phyloP scores from a whole-genome alignment of 129 eudicot genomes.

The Deinandra increscens region DNA sequence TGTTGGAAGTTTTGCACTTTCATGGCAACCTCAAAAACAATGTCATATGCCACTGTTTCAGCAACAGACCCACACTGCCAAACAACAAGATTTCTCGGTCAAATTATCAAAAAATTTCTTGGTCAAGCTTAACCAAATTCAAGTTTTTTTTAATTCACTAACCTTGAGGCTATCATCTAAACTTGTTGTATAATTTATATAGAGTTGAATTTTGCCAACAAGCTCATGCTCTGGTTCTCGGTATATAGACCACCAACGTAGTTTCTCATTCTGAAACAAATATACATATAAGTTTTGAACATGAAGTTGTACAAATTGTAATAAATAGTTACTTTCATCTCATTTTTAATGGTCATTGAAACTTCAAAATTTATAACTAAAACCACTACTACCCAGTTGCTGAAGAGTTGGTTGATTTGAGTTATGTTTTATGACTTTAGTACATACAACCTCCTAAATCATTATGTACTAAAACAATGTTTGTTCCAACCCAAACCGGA shows the following conservation, averaged over 20 bases:
- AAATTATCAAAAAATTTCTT: conserved; percentile 1
- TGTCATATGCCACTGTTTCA: conserved; percentile 82
- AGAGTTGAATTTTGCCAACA: conserved; percentile 75
- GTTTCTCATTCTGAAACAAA: conserved; percentile 60
- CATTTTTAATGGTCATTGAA: background rate
- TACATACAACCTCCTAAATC: conserved; percentile 1
- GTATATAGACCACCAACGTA: conserved; percentile 83
- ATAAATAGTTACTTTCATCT: background rate
- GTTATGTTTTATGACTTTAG: background rate
- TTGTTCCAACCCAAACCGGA: background rate
- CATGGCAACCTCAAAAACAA: conserved; percentile 73
- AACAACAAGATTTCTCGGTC: conserved; percentile 17
- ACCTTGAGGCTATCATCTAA: conserved; percentile 77
- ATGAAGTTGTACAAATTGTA: conserved; percentile 3
- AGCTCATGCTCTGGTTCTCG: conserved; percentile 83
- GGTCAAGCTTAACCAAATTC: conserved; percentile 2
- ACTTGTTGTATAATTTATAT: conserved; percentile 63
- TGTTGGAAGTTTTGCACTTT: conserved; percentile 70
- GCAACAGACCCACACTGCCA: conserved; percentile 86
- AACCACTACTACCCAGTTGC: background rate
- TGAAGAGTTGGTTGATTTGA: background rate
- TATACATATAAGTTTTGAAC: conserved; percentile 11
- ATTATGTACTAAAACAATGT: background rate
- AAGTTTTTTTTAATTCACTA: conserved; percentile 15
- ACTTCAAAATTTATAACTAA: background rate